Base-by-base conservation (phyloP, 345 rosid species). In the Viola odorata region DNA sequence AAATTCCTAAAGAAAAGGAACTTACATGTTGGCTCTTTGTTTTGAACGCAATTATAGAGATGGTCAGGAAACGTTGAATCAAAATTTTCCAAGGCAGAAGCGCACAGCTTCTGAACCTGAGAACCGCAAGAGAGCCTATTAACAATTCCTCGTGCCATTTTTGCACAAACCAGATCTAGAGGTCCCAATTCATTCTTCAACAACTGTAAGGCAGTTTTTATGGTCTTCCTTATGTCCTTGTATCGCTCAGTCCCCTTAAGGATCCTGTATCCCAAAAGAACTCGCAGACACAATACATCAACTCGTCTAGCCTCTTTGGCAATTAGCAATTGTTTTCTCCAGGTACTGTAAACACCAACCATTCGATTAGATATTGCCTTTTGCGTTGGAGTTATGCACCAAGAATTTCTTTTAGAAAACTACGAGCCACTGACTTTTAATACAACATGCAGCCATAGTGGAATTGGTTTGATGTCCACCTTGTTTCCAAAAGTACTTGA, bases 301-400 rank as follows among this genome's bases (percentile, higher is more conserved):
- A 89, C 91, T 76, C 96, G 77, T 78, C 96, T 84, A 7, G 96
- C 83, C 75, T 83, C 96, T 70, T 78, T 80, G 45, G 96, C 94
- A 62, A 79, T 66, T 68, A 78, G 44, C 72, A 86, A 42, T 36
- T 86, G 96, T 68, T 87, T 86, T 77, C 79, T 84, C 94, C 84
- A 89, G 32, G 73, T 71, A 55, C 89, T 84, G 75, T 23, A 50
- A 64, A 58, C 50, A 44, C 17, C 23, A 64, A 53, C 11, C 38
- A 32, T 38, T 57, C 3, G 36, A 23, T 58, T 37, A 53, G 63
- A 42, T 23, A 56, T 45, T 55, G 14, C 49, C 16, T 32, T 6
- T 40, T 23, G 32, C 32, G 32, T 23, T 23, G 32, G 32, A 23
- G 32, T 23, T 23, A 2, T 23, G 32, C 32, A 23, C 32, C 2